Percentiles rank a stretch among this genome's conserved stretches.
These are phyloP conservation scores for Curvularia sp. DNA, from an alignment of 2,329 filamentous ascomycete genomes.

Conservation along the genomic window DNA sequence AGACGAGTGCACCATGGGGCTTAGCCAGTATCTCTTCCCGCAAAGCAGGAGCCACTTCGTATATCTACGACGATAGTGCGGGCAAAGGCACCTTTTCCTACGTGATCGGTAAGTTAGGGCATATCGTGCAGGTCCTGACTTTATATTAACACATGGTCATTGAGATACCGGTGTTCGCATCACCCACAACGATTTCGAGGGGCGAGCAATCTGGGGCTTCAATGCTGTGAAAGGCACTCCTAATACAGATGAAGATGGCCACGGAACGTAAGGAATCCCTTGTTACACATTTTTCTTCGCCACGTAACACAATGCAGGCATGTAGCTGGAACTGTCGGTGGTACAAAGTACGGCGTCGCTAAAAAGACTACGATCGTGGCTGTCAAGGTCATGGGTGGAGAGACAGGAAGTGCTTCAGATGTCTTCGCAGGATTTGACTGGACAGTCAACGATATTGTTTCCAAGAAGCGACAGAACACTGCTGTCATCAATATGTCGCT, in stretches of 20 bases:
- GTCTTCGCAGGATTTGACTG: slow-evolving; percentile 45
- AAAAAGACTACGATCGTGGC: slow-evolving; percentile 46
- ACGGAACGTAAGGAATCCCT: slow-evolving; percentile 32
- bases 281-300: fast-evolving
- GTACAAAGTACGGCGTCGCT: slow-evolving; percentile 43
- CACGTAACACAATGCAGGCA: slow-evolving; percentile 24
- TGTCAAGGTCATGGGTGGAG: slow-evolving; percentile 46
- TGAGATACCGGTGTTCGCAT: slow-evolving; percentile 66
- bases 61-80: slow-evolving; percentile 38
- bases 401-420: slow-evolving; percentile 27
- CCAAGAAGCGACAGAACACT: slow-evolving; percentile 35
- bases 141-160: background rate
- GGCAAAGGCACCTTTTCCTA: slow-evolving; percentile 53
- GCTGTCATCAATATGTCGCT: slow-evolving; percentile 52
- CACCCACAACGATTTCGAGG: slow-evolving; percentile 56
- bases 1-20: slow-evolving; percentile 38
- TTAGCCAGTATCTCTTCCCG: slow-evolving; percentile 42
- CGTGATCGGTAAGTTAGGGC: slow-evolving; percentile 54
- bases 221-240: slow-evolving; percentile 32
- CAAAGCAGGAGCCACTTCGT: slow-evolving; percentile 24
- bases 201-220: slow-evolving; percentile 41
- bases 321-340: slow-evolving; percentile 43
- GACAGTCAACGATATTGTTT: slow-evolving; percentile 46
- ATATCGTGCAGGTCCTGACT: background rate
- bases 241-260: slow-evolving; percentile 38